Conservation (phyloP, 352 stramenopile genomes). For the Phytophthora sansomeana region DNA sequence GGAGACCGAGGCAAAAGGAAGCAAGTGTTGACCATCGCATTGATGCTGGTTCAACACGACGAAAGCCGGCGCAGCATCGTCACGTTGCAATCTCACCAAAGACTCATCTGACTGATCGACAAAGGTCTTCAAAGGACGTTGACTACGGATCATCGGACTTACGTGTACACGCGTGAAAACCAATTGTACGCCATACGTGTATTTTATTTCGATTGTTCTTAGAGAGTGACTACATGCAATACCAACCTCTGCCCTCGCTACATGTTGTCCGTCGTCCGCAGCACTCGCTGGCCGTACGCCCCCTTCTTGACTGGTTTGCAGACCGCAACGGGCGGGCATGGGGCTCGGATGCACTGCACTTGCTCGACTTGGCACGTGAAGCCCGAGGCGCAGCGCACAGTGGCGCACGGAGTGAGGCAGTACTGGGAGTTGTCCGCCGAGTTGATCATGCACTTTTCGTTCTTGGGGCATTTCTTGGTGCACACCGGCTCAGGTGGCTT, state of each 20-base stretch:
- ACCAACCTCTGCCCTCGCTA: not conserved
- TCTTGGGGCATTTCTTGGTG: constrained; percentile 27
- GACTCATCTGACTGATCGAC: constrained; percentile 7
- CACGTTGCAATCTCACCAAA: not conserved
- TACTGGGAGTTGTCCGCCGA: constrained; percentile 22
- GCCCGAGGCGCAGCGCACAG: constrained; percentile 24
- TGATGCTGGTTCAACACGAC: constrained; percentile 4
- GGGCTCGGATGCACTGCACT: constrained; percentile 33
- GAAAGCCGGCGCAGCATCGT: not conserved
- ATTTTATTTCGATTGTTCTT: not conserved
- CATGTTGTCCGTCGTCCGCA: constrained; percentile 11
- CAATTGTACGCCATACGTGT: not conserved
- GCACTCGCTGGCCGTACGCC: constrained; percentile 1
- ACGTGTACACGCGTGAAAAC: not conserved
- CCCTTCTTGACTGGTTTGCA: constrained; percentile 32
- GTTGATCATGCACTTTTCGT: constrained; percentile 33
- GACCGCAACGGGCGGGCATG: constrained; percentile 24
- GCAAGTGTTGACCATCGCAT: constrained; percentile 12
- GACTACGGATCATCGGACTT: not conserved
- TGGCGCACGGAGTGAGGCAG: constrained; percentile 31
- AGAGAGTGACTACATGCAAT: not conserved
- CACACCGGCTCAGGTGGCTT: constrained; percentile 10
- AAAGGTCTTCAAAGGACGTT: not conserved
- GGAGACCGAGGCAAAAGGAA: constrained; percentile 3
- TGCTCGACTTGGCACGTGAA: constrained; percentile 28